Base-by-base conservation (phyloP, 225 moss, liverwort and hornwort species). In the Bryoerythrophyllum caledonicum region DNA sequence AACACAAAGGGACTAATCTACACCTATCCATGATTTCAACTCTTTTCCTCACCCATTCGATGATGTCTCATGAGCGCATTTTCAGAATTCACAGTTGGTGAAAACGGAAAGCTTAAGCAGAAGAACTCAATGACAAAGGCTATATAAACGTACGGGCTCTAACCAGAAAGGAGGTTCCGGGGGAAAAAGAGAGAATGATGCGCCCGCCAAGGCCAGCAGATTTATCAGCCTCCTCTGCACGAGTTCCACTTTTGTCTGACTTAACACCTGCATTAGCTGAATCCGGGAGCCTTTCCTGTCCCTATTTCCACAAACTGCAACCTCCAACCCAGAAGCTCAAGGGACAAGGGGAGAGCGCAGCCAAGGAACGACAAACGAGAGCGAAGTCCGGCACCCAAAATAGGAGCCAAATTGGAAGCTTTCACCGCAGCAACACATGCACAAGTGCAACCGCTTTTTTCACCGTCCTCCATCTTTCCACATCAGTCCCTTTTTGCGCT, bases 351-450 rank as follows among this genome's bases (percentile, higher is more conserved):
- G 75, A 75, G 74, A 15, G 75, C 80, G 37, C 34, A 64, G 56
- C 82, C 82, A 59, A 80, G 64, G 30, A 83, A 71, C 38, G 80
- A 80, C 44, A 86, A 66, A 25, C 67, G 81, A 70, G 58, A 74
- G 15, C 14, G 27, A 59, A 28, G 28, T 28, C 28, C 28, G 28
- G 28, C 28, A 28, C 28, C 28, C 28, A 28, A 28, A 28, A 28
- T 28, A 28, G 28, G 28, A 28, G 28, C 28, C 28, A 28, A 28
- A 28, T 28, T 28, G 28, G 37, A 87, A 78, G 91, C 95, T 76
- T 93, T 93, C 43, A 93, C 93, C 43, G 91, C 93, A 86, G 91
- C 87, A 74, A 96, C 93, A 58, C 93, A 83, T 7, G 95, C 93
- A 53, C 90, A 58, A 83, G 80, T 56, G 93, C 86, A 61, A 96